Percentiles rank a stretch among this genome's conserved stretches.
phyloP scores from a whole-genome alignment of 192 early-diverging fungal genomes.

The Coemansia sp. region DNA sequence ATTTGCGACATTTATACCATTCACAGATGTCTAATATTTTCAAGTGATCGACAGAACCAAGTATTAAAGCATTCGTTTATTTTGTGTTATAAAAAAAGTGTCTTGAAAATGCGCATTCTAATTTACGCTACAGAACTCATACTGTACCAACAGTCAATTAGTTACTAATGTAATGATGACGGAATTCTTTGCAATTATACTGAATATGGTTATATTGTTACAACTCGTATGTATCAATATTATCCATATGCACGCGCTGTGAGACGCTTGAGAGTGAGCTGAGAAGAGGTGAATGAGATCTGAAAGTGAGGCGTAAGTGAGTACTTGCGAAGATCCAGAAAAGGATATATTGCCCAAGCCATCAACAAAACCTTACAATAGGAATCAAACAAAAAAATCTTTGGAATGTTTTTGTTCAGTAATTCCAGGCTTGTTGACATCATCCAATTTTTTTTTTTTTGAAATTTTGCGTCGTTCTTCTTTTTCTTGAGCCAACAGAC shows the following conservation, averaged over 20 bases:
- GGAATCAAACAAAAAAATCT: no score
- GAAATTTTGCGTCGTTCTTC: neutral
- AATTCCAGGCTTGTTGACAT: neutral
- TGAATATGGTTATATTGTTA: neutral
- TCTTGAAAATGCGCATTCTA: neutral
- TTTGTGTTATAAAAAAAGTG: neutral
- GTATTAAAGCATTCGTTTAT: neutral
- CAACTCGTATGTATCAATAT: neutral
- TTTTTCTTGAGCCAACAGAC: neutral
- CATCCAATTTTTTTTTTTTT: neutral
- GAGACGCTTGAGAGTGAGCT: neutral
- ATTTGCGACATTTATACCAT: neutral
- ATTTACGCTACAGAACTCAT: neutral
- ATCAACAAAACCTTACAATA: neutral
- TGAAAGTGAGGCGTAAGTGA: neutral
- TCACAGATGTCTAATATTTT: neutral
- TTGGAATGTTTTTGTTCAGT: no score
- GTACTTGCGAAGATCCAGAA: neutral
- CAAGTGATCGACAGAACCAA: neutral
- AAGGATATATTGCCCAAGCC: conserved; percentile 3
- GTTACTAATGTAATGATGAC: neutral
- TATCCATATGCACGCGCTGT: neutral
- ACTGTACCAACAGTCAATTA: neutral
- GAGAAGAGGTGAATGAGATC: neutral
- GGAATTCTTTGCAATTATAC: neutral